These are phyloP conservation scores for Voacanga thouarsii DNA, from an alignment of 257 asterid genomes.

Conservation along the genomic window DNA sequence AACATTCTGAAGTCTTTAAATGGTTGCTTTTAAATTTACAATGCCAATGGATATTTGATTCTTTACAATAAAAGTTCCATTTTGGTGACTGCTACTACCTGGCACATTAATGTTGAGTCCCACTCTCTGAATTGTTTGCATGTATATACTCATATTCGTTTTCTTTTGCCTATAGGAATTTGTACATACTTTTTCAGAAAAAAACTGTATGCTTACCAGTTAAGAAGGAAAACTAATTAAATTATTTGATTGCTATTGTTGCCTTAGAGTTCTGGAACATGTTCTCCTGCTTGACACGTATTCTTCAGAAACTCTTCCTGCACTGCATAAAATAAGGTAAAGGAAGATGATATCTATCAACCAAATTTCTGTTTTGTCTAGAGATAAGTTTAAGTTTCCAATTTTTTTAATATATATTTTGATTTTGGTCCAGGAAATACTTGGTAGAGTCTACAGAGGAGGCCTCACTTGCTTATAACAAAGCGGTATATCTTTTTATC, in stretches of 20 bases:
- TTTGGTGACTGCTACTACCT: background rate
- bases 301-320: slow-evolving; percentile 84
- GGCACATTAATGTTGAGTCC: background rate
- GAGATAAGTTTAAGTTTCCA: background rate
- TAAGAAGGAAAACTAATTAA: background rate
- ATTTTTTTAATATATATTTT: background rate
- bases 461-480: slow-evolving; percentile 92
- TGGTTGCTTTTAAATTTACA: background rate
- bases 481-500: slow-evolving; percentile 64
- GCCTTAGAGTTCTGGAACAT: slow-evolving; percentile 80
- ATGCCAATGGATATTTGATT: background rate
- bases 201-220: background rate
- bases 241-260: slow-evolving; percentile 10
- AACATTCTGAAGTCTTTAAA: background rate
- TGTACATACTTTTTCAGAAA: background rate
- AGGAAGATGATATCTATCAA: background rate
- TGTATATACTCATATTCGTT: background rate
- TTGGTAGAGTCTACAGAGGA: slow-evolving; percentile 92
- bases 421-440: slow-evolving; percentile 56
- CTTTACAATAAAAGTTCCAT: background rate
- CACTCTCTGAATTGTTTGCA: background rate
- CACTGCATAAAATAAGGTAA: slow-evolving; percentile 93
- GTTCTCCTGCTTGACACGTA: slow-evolving; percentile 94
- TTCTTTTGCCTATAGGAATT: background rate
- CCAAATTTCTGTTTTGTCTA: background rate